Conservation (phyloP, 805 yeast genomes). For the Candida maris region DNA sequence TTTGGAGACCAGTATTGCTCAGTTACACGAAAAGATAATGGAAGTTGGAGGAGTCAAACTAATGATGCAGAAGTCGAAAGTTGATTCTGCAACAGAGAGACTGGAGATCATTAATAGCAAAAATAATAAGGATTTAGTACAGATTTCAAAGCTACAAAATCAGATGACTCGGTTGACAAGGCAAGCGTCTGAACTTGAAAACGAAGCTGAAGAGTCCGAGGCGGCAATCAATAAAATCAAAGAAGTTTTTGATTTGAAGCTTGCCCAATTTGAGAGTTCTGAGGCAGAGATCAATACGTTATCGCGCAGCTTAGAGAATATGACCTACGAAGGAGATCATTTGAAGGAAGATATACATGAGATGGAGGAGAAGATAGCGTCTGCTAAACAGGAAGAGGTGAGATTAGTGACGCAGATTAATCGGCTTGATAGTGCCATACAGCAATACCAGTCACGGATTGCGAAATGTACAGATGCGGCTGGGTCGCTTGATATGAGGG, state of each 20-base stretch:
- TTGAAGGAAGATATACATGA: constrained; percentile 39
- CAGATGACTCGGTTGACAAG: constrained; percentile 56
- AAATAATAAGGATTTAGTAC: constrained; percentile 52
- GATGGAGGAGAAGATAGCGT: constrained; percentile 44
- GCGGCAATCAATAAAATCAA: constrained; percentile 35
- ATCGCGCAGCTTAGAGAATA: constrained; percentile 33
- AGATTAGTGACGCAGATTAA: constrained; percentile 65
- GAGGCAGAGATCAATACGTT: constrained; percentile 33
- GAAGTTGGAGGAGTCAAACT: constrained; percentile 87
- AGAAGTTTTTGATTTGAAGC: constrained; percentile 24
- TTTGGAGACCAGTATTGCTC: constrained; percentile 52
- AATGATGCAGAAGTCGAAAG: constrained; percentile 75
- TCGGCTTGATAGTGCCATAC: constrained; percentile 41
- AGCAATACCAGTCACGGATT: constrained; percentile 38
- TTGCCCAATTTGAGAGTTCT: constrained; percentile 27
- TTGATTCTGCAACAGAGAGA: constrained; percentile 67
- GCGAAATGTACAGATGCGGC: constrained; percentile 39
- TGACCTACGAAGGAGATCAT: constrained; percentile 39
- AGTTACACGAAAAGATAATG: constrained; percentile 73
- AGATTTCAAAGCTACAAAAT: constrained; percentile 58
- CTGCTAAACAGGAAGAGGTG: constrained; percentile 59
- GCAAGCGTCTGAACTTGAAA: constrained; percentile 41
- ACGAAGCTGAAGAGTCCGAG: constrained; percentile 40
- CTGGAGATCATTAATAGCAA: constrained; percentile 57
- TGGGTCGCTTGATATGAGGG: constrained; percentile 46